Conservation (phyloP, 2,329 filamentous ascomycete species). For the Botrytis aclada region DNA sequence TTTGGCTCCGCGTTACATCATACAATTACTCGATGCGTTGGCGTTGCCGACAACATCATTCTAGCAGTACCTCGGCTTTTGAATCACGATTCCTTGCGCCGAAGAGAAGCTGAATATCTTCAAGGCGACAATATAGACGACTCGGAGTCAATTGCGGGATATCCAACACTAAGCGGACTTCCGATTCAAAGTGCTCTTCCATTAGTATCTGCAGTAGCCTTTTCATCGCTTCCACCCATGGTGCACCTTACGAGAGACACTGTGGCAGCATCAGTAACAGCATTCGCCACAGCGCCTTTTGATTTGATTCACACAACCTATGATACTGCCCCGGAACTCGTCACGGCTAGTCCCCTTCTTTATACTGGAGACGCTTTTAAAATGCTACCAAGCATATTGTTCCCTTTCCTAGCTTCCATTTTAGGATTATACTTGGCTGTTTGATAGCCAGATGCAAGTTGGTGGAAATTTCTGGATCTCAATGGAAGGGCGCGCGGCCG, state of each 20-base stretch:
- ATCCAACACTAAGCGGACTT: constrained; percentile 26
- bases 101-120: constrained; percentile 34
- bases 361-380: constrained; percentile 2
- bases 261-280: constrained; percentile 3
- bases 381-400: neutral
- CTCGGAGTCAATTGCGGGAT: constrained; percentile 27
- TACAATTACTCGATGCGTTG: constrained; percentile 36
- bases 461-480: constrained; percentile 5
- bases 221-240: constrained; percentile 16
- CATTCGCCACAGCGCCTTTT: constrained; percentile 5
- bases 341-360: constrained; percentile 13
- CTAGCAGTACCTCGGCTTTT: constrained; percentile 28
- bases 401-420: neutral
- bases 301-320: neutral
- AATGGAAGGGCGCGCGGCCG: neutral
- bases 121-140: constrained; percentile 25
- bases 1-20: constrained; percentile 39
- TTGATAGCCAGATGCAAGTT: neutral
- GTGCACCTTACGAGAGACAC: constrained; percentile 11
- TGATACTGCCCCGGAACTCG: neutral
- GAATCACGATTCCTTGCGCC: constrained; percentile 34
- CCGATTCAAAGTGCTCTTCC: constrained; percentile 25
- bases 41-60: constrained; percentile 26
- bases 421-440: constrained; percentile 7
- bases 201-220: neutral